Base-by-base conservation (phyloP, 305 asterid genomes). In the Euphrasia arctica region DNA sequence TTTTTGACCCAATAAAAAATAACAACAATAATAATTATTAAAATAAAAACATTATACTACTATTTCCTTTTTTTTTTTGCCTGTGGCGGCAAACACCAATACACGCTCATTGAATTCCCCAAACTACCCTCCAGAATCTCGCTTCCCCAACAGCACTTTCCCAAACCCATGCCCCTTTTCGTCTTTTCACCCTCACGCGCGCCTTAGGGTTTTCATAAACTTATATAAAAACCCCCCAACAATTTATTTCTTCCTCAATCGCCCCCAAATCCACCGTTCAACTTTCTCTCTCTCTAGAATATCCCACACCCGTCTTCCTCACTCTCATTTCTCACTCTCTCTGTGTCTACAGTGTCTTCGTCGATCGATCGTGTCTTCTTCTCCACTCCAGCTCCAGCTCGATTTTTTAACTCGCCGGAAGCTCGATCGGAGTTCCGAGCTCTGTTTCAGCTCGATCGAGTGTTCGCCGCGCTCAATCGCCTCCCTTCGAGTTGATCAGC, bases 81-180 rank as follows among this genome's bases (percentile, higher is more conserved):
- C 54, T 3, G 61, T 71, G 85, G 85, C 85, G 85, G 85, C 85
- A 80, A 78, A 79, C 77, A 54, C 66, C 74, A 70, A 74, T 66
- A 66, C 28, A 25, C 29, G 25, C 15, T 43, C 28, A 4, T 0
- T 15, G 31, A 64, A 74, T 51, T 74, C 63, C 78, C 75, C 29
- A 68, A 74, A 80, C 12, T 28, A 28, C 49, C 82, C 79, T 65
- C 58, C 10, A 18, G 22, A 18, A 18, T 18, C 22, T 18, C 0
- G 22, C 22, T 32, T n/a, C 54, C 61, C n/a, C 32, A 4, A 36
- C 42, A 55, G 5, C 0, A 41, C 47, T 43, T 15, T 58, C 29
- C 29, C 9, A 42, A 52, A 55, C 3, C 1, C 2, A 62, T 15
- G 79, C 63, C 74, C 79, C 2, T 74, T 77, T 67, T 48, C 57